Evolutionary conservation across 1,284 basidiomycete species (phyloP).

Genomic region (Calocybe gambosa): DNA sequence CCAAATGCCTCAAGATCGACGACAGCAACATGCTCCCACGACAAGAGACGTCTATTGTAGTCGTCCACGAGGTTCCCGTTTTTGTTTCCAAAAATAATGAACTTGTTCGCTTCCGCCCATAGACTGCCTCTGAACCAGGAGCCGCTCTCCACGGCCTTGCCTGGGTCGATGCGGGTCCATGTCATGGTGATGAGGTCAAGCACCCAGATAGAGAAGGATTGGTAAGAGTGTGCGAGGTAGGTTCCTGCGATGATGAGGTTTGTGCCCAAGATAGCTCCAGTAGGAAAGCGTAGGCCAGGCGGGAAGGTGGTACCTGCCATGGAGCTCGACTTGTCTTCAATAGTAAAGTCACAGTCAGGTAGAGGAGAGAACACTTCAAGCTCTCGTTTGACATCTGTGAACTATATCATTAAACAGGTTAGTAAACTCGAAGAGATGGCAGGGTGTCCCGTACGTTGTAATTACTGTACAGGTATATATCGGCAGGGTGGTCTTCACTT

Average conservation of each 20-base stretch:
- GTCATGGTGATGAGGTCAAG: constrained; percentile 75
- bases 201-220: constrained; percentile 88
- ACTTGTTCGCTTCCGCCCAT: constrained; percentile 74
- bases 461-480: constrained; percentile 81
- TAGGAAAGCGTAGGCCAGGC: constrained; percentile 90
- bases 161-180: constrained; percentile 84
- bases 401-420: constrained; percentile 38
- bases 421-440: constrained; percentile 1
- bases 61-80: constrained; percentile 85
- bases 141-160: constrained; percentile 68
- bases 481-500: constrained; percentile 68
- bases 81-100: constrained; percentile 85
- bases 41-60: constrained; percentile 84
- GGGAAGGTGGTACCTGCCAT: constrained; percentile 77
- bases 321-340: constrained; percentile 68
- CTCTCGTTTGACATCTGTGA: constrained; percentile 91
- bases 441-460: constrained; percentile 58
- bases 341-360: constrained; percentile 63
- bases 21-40: constrained; percentile 87
- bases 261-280: constrained; percentile 82
- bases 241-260: constrained; percentile 87
- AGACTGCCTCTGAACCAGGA: constrained; percentile 88
- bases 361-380: constrained; percentile 81
- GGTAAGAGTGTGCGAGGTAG: constrained; percentile 85
- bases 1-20: constrained; percentile 92